Percentiles rank a stretch among this genome's conserved stretches.
Conservation (phyloP, 2,329 filamentous ascomycete species). For the Didymella arachidicola region DNA sequence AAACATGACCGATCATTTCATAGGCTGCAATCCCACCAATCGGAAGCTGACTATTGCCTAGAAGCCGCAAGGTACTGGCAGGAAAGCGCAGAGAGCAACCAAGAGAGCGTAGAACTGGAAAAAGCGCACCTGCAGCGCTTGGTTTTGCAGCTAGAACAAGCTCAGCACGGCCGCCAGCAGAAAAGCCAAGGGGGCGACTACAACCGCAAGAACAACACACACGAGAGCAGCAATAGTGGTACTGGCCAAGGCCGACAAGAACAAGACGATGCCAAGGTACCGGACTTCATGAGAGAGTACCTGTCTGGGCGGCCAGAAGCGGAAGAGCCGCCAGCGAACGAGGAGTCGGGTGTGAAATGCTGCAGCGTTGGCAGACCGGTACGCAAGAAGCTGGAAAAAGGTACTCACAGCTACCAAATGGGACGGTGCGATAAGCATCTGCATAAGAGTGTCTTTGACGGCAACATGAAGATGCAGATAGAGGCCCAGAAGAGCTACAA, state of each 20-base stretch:
- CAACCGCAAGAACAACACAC: not conserved
- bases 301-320: not conserved
- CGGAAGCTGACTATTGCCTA: not conserved
- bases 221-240: not conserved
- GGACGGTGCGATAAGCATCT: slow-evolving; percentile 3
- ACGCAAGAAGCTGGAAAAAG: not conserved
- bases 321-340: not conserved
- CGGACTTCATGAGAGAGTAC: not conserved
- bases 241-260: not conserved
- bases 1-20: not conserved
- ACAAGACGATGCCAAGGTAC: not conserved
- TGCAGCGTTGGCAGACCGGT: not conserved
- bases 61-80: not conserved
- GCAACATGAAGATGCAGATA: not conserved
- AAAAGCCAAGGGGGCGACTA: not conserved
- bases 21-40: not conserved
- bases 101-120: not conserved
- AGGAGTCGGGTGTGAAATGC: not conserved
- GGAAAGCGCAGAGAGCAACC: not conserved
- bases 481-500: not conserved
- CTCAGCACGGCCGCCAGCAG: not conserved
- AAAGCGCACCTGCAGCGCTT: not conserved
- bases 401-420: not conserved
- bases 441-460: not conserved
- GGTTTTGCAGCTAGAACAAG: too few relatives aligned